Evolutionary conservation across 345 rosid genomes (phyloP), one percentile per base, ranked within the genome.

Genomic region (Linum usitatissimum): DNA sequence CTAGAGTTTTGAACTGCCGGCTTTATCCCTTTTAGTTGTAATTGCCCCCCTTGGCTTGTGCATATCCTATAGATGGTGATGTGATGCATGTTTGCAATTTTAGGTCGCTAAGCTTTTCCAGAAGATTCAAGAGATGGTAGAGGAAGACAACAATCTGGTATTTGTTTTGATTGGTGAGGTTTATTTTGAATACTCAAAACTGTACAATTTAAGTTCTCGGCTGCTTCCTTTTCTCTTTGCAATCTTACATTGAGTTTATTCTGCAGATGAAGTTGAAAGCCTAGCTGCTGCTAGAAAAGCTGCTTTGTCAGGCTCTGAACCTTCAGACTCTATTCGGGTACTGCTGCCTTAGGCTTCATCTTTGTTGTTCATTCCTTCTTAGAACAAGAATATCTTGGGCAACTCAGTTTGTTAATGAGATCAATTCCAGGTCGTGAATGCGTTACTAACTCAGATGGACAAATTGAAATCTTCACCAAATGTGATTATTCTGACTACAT

Each of bases 251-350:
- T 69, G 55, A 68, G 73, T 17, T 72, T 64, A 63, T 75, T 53
- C 42, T 73, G 77, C 87, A 93, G 99, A 90, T 87, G 99, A 93
- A 83, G 99, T 93, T 65, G 97, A 93, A 85, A 93, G 99, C 73
- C 99, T 93, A 68, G 99, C 99, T 61, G 96, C 97, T 51, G 92
- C 97, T 55, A 79, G 97, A 64, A 90, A 90, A 74, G 94, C 97
- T 71, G 99, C 97, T 62, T 72, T 93, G 75, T 93, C 96, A 67
- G 97, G 97, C 63, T 93, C 99, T 42, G 97, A 93, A 68, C 99
- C 99, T 76, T 90, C 99, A 68, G 99, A 93, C 83, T 90, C 99
- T 30, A 90, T 93, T 63, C 78, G 99, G 78, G 95, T 93, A 87
- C 5, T 15, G n/a, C 39, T 42, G 13, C 55, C 70, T 51, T 64